These are phyloP conservation scores for Fraxinus pennsylvanica DNA, from an alignment of 257 asterid genomes.

Conservation along the genomic window DNA sequence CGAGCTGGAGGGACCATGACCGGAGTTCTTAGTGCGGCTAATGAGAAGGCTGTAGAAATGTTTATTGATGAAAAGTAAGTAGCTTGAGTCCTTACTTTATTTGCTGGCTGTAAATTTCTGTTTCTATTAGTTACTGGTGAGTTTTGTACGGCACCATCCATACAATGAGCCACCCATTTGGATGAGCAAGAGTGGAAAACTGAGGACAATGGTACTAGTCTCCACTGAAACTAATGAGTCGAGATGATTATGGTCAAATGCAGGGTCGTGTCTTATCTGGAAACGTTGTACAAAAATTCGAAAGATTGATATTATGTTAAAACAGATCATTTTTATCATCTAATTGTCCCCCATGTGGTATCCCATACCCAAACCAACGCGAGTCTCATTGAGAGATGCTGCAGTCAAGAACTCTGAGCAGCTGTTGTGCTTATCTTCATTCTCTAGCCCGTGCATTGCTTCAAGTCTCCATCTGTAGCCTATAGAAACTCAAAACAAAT, in stretches of 20 bases:
- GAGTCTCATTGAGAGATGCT: neutral
- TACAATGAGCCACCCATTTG: neutral
- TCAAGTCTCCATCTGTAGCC: no score
- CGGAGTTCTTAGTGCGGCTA: slow-evolving; percentile 97
- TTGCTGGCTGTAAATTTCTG: neutral
- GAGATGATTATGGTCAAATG: neutral
- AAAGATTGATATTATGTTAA: neutral
- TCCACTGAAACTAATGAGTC: neutral
- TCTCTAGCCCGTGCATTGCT: no score
- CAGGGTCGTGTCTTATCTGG: neutral
- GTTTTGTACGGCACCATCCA: neutral
- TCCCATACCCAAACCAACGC: neutral
- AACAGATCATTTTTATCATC: neutral
- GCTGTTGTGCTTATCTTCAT: neutral
- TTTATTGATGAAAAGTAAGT: slow-evolving; percentile 79
- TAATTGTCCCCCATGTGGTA: neutral
- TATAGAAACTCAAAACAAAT: no score
- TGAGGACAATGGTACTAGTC: neutral
- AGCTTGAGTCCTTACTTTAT: neutral
- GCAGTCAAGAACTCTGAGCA: neutral
- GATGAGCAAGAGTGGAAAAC: neutral
- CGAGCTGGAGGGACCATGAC: slow-evolving; percentile 99
- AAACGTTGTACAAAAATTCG: neutral
- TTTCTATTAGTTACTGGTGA: neutral
- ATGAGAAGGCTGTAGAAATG: slow-evolving; percentile 95